Percentiles rank a stretch among this genome's conserved stretches.
Evolutionary conservation across 805 yeast species (phyloP).

Genomic region (Monosporozyma siamensis): DNA sequence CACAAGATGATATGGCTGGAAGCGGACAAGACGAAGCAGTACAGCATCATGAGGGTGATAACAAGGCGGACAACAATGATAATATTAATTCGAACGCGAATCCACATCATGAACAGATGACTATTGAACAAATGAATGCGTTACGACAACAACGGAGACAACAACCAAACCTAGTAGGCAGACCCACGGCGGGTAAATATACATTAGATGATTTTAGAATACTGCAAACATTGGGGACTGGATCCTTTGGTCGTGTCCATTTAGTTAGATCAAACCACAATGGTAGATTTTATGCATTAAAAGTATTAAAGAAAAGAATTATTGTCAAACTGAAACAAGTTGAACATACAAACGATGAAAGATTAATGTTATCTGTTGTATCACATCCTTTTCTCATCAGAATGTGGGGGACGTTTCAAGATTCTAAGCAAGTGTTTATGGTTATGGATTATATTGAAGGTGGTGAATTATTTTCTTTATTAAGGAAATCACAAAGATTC

Average conservation of each 20-base stretch:
- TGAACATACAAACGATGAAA: constrained; percentile 92
- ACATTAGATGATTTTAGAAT: constrained; percentile 71
- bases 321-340: constrained; percentile 90
- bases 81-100: not conserved
- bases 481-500: constrained; percentile 81
- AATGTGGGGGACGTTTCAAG: constrained; percentile 97
- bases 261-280: constrained; percentile 81
- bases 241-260: constrained; percentile 93
- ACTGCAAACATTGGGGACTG: constrained; percentile 85
- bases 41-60: not conserved
- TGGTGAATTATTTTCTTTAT: constrained; percentile 80
- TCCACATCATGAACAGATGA: not conserved
- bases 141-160: constrained; percentile 2
- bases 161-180: constrained; percentile 9
- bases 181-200: constrained; percentile 56
- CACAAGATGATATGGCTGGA: not conserved
- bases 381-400: constrained; percentile 87
- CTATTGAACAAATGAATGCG: constrained; percentile 1
- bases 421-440: constrained; percentile 75
- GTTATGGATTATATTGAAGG: constrained; percentile 97
- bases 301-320: constrained; percentile 76
- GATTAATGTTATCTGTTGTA: constrained; percentile 77
- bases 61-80: not conserved
- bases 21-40: not conserved
- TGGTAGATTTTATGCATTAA: constrained; percentile 85